Base-by-base conservation (phyloP, 1,139 yeast species). In the Wickerhamomyces sp. region DNA sequence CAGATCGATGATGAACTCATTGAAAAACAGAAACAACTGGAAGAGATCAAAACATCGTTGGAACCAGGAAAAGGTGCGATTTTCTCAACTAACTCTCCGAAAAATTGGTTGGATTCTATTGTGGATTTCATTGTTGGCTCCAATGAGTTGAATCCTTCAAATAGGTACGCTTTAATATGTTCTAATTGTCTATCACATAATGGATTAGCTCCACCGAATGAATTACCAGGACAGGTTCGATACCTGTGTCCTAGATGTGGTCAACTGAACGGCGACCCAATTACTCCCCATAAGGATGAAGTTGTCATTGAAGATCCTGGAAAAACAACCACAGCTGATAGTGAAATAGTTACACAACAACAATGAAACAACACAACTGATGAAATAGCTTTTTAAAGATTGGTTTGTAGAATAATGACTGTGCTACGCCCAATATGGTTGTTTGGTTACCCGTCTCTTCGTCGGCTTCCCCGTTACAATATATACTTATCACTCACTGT, bases 231-330 rank as follows among this genome's bases (percentile, higher is more conserved):
- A 5, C 59, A 63, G 15, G 76, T 87, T 8, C 61, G 61, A 38
- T 89, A 80, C 52, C 59, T 68, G 6, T 89, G 97, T 58, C 87
- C 91, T 10, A 62, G 65, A 23, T 89, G 97, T 61, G 87, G 86
- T 1, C 49, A 51, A 14, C 43, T 72, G 47, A 82, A 83, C 54
- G 4, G n/a, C 14, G n/a, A n/a, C n/a, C n/a, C n/a, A n/a, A n/a
- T n/a, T n/a, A n/a, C n/a, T n/a, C n/a, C n/a, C n/a, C n/a, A n/a
- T n/a, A n/a, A n/a, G n/a, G n/a, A n/a, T n/a, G n/a, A n/a, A n/a
- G n/a, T n/a, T n/a, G n/a, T n/a, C n/a, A n/a, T n/a, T n/a, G n/a
- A n/a, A n/a, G n/a, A n/a, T n/a, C n/a, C n/a, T n/a, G n/a, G n/a
- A n/a, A n/a, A n/a, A n/a, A n/a, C n/a, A n/a, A n/a, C n/a, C n/a